A percentile compares a stretch with the other conserved stretches of the same genome.
phyloP scores from a whole-genome alignment of 2,329 filamentous ascomycete species.

The Botryotinia calthae region DNA sequence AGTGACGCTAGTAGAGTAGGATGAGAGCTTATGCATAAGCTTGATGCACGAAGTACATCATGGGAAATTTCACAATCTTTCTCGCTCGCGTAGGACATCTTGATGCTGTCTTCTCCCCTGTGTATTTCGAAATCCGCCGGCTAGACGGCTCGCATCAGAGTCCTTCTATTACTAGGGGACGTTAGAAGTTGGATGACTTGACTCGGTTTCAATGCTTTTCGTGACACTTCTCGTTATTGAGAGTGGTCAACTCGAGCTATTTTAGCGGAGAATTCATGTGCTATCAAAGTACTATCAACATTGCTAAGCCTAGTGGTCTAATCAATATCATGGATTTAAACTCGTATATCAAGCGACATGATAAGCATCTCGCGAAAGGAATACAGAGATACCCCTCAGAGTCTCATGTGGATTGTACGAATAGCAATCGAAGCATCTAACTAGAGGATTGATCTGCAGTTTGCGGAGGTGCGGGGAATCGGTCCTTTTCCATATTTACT shows the following conservation, averaged over 20 bases:
- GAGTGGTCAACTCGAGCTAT: not conserved
- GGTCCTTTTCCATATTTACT: not conserved
- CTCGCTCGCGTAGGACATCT: not conserved
- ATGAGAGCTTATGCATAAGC: not conserved
- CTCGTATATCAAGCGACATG: not conserved
- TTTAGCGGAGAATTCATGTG: not conserved
- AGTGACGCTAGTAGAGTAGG: not conserved
- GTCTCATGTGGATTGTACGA: not conserved
- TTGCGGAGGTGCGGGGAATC: not conserved
- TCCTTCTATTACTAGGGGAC: not conserved
- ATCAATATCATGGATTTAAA: not conserved
- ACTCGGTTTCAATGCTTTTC: not conserved
- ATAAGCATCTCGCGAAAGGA: not conserved
- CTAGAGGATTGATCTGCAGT: not conserved
- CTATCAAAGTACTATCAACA: not conserved
- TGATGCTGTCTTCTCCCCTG: not conserved
- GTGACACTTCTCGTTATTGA: not conserved
- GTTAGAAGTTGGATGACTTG: not conserved
- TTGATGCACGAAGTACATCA: not conserved
- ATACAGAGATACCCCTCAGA: not conserved
- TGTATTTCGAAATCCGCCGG: too few species aligned
- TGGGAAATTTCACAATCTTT: not conserved
- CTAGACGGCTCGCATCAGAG: not conserved
- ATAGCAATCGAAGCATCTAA: not conserved
- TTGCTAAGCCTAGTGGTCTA: not conserved